phyloP scores from a whole-genome alignment of 352 stramenopile genomes.

The Globisporangium heterothallicum region DNA sequence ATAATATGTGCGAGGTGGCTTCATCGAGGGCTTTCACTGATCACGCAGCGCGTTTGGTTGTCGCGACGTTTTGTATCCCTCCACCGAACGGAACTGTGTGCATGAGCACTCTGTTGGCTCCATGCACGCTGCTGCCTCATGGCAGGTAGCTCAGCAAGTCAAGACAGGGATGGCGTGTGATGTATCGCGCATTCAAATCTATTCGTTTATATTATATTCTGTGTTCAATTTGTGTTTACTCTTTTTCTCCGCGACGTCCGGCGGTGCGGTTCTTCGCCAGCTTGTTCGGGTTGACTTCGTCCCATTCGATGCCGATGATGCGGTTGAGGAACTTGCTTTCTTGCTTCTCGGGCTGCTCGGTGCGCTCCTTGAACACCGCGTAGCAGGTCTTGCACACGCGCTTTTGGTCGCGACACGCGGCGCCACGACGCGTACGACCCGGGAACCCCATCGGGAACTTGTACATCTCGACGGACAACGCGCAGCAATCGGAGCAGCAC shows the following conservation, averaged over 20 bases:
- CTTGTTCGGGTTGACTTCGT: slow-evolving; percentile 88
- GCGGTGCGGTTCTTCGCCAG: slow-evolving; percentile 35
- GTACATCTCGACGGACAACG: slow-evolving; percentile 38
- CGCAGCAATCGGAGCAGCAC: slow-evolving; percentile 36
- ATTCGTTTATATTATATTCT: too few species aligned
- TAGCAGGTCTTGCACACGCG: slow-evolving; percentile 86
- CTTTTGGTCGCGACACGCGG: slow-evolving; percentile 58
- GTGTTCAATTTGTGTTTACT: slow-evolving; percentile 9
- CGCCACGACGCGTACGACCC: slow-evolving; percentile 59
- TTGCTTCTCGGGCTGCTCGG: slow-evolving; percentile 56
- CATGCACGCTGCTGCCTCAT: too few species aligned
- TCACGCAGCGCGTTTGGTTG: too few species aligned
- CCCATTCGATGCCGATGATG: slow-evolving; percentile 84
- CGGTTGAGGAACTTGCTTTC: slow-evolving; percentile 68
- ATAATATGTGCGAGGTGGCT: too few species aligned
- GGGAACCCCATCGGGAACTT: slow-evolving; percentile 62
- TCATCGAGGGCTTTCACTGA: too few species aligned
- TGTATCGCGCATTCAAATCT: too few species aligned
- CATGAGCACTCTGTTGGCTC: too few species aligned
- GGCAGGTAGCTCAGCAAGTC: too few species aligned
- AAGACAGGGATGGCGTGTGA: too few species aligned
- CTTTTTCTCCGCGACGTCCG: slow-evolving; percentile 59
- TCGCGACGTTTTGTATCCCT: too few species aligned
- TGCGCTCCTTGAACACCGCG: slow-evolving; percentile 80
- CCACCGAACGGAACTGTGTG: too few species aligned